Conservation (phyloP, 306 rosid species). For the Oemleria cerasiformis region DNA sequence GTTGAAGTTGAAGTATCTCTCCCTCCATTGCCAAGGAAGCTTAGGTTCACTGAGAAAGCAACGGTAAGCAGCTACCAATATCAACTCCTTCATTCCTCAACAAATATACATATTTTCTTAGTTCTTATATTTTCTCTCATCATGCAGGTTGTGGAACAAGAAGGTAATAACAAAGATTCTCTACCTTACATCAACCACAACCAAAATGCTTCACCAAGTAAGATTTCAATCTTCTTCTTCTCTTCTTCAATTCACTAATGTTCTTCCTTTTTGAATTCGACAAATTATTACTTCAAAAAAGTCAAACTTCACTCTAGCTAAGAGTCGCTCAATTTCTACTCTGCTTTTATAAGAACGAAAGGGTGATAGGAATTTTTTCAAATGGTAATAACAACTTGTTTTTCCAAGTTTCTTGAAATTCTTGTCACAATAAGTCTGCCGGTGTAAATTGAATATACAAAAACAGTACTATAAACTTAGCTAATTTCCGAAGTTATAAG, state of each 20-base stretch:
- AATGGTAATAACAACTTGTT: no score
- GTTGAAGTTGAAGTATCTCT: slow-evolving; percentile 29
- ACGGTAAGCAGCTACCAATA: slow-evolving; percentile 15
- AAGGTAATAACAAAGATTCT: slow-evolving; percentile 24
- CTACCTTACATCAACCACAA: slow-evolving; percentile 25
- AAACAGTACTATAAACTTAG: not conserved
- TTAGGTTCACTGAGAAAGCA: slow-evolving; percentile 41
- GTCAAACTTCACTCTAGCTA: no score
- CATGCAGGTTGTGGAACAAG: slow-evolving; percentile 34
- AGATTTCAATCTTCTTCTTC: not conserved
- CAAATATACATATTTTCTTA: no score
- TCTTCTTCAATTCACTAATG: no score
- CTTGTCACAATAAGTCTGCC: not conserved
- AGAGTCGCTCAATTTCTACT: no score
- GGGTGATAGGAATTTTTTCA: no score
- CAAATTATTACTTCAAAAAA: no score
- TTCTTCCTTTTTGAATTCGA: no score
- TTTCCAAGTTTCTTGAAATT: not conserved
- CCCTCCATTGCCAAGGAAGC: slow-evolving; percentile 53
- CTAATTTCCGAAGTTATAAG: not conserved
- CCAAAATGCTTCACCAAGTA: slow-evolving; percentile 32
- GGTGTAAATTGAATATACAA: no score
- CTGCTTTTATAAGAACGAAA: no score
- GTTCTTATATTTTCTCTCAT: not conserved
- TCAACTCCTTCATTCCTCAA: not conserved